Evolutionary conservation across 2,329 filamentous ascomycete genomes (phyloP).

Genomic region (Penicillium rolfsii): DNA sequence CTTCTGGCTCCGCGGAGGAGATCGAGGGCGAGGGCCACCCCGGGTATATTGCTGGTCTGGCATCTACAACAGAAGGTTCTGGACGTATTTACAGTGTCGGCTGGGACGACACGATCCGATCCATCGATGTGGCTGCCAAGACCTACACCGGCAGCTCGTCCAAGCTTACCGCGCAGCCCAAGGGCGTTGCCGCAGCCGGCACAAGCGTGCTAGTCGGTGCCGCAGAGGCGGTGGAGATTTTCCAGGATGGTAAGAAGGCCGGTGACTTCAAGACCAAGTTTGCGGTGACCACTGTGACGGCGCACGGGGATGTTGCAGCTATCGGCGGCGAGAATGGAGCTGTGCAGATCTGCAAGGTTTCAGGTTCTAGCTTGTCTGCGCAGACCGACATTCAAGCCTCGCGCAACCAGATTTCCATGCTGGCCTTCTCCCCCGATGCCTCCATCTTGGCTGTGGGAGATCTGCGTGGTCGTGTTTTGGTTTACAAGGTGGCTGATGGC

Average conservation of each 20-base stretch:
- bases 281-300: slow-evolving; percentile 72
- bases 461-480: slow-evolving; percentile 82
- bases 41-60: slow-evolving; percentile 81
- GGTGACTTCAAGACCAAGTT: slow-evolving; percentile 65
- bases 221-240: slow-evolving; percentile 61
- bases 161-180: slow-evolving; percentile 78
- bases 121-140: slow-evolving; percentile 72
- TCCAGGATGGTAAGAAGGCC: slow-evolving; percentile 61
- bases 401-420: slow-evolving; percentile 71
- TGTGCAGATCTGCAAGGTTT: slow-evolving; percentile 72
- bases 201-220: slow-evolving; percentile 62
- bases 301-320: slow-evolving; percentile 68
- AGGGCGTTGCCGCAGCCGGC: slow-evolving; percentile 64
- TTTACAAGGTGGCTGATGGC: slow-evolving; percentile 70
- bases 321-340: slow-evolving; percentile 75
- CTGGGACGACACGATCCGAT: slow-evolving; percentile 91
- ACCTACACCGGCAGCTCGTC: slow-evolving; percentile 72
- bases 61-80: slow-evolving; percentile 54
- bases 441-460: slow-evolving; percentile 79
- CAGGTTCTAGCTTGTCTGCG: slow-evolving; percentile 58
- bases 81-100: slow-evolving; percentile 79
- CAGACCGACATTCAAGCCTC: slow-evolving; percentile 66
- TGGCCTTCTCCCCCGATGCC: slow-evolving; percentile 84
- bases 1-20: slow-evolving; percentile 67
- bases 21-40: slow-evolving; percentile 82